These are phyloP conservation scores for Cryptococcus hybrid DNA, from an alignment of 1,284 basidiomycete species.

Conservation along the genomic window DNA sequence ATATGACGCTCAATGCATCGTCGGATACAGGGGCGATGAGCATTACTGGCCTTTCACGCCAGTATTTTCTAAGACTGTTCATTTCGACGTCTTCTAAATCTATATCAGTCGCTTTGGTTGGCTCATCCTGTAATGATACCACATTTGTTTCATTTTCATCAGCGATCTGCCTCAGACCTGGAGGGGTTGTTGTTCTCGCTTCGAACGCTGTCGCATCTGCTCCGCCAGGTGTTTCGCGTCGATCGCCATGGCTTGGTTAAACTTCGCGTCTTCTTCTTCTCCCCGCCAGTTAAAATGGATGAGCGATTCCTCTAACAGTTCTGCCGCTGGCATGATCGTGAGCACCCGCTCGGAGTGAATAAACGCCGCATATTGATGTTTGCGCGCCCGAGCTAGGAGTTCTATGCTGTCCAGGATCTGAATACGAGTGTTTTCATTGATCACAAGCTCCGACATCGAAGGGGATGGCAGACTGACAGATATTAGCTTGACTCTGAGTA, in stretches of 20 bases:
- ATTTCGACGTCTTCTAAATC: constrained; percentile 28
- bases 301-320: constrained; percentile 70
- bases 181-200: too few species aligned
- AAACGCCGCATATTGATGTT: constrained; percentile 81
- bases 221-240: too few species aligned
- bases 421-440: constrained; percentile 38
- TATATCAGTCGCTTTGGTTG: too few species aligned
- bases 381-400: constrained; percentile 66
- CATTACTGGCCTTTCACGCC: constrained; percentile 47
- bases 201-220: too few species aligned
- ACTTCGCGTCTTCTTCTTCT: constrained; percentile 48
- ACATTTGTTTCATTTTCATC: too few species aligned
- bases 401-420: constrained; percentile 56
- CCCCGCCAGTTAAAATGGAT: constrained; percentile 73
- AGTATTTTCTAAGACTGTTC: constrained; percentile 18
- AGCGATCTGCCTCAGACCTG: too few species aligned
- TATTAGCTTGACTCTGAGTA: neutral
- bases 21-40: constrained; percentile 56
- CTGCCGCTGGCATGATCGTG: constrained; percentile 58
- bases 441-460: constrained; percentile 32
- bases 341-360: constrained; percentile 71
- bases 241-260: constrained; percentile 36
- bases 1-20: constrained; percentile 52
- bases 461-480: constrained; percentile 26
- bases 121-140: too few species aligned